phyloP scores from a whole-genome alignment of 73 alveolate species.

The Symbiodinium pilosum region DNA sequence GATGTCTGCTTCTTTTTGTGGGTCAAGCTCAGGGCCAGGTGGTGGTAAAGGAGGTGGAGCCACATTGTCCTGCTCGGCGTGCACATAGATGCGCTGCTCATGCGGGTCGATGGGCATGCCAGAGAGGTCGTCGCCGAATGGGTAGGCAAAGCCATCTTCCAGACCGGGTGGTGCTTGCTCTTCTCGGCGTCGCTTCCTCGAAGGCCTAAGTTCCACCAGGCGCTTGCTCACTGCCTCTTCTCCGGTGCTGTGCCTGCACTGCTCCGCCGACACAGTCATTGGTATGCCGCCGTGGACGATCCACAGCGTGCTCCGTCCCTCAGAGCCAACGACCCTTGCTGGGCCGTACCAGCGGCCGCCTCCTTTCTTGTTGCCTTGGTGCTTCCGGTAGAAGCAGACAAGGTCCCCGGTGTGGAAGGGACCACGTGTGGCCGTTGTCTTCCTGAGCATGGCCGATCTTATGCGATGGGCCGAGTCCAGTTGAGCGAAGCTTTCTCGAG shows the following conservation, averaged over 20 bases:
- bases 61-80: not conserved
- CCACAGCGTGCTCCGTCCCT: not conserved
- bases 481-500: not conserved
- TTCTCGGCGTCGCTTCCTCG: not conserved
- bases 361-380: not conserved
- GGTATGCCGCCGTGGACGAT: not conserved
- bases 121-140: not conserved
- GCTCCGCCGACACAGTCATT: not conserved
- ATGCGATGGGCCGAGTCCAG: not conserved
- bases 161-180: not conserved
- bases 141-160: not conserved
- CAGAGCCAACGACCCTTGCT: not conserved
- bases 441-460: not conserved
- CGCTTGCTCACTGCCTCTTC: not conserved
- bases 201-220: not conserved
- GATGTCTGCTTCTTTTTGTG: not conserved
- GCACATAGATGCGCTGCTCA: not conserved
- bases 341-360: not conserved
- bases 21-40: not conserved
- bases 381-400: not conserved
- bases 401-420: not conserved
- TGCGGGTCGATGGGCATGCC: not conserved
- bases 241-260: not conserved
- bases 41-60: not conserved
- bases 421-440: not conserved